Conservation (phyloP, 192 early-diverging fungal species). For the Linnemannia schmuckeri region DNA sequence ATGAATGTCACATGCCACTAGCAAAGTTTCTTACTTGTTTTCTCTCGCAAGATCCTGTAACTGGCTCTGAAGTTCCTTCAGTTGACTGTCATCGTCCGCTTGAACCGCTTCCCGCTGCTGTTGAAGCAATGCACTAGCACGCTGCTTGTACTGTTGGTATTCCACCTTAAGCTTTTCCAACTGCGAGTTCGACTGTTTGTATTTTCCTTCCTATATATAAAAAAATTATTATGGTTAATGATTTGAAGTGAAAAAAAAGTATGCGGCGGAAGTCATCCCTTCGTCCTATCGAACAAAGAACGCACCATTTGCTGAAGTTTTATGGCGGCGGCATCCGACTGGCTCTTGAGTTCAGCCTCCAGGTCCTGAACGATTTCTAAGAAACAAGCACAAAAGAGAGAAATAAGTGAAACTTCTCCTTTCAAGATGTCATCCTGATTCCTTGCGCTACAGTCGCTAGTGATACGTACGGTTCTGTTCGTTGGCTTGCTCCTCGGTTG, state of each 20-base stretch:
- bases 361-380: constrained; percentile 54
- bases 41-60: constrained; percentile 37
- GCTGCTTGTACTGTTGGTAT: constrained; percentile 70
- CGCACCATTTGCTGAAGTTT: constrained; percentile 61
- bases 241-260: not conserved
- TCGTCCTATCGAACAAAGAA: not conserved
- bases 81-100: constrained; percentile 33
- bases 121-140: constrained; percentile 64
- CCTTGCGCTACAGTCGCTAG: not conserved
- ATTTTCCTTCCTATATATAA: constrained; percentile 59
- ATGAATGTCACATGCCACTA: not conserved
- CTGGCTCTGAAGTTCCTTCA: constrained; percentile 37
- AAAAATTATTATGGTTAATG: not conserved
- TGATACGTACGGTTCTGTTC: constrained; percentile 46
- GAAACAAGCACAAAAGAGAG: not conserved
- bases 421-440: not conserved
- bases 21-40: constrained; percentile 28
- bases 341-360: constrained; percentile 54
- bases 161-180: constrained; percentile 59
- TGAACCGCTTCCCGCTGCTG: constrained; percentile 50
- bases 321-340: constrained; percentile 43
- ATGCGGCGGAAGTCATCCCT: not conserved
- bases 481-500: constrained; percentile 24
- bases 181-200: constrained; percentile 60
- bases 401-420: not conserved